Evolutionary conservation across 202 grass and related monocot species (phyloP), one percentile per base, ranked within the genome.

Genomic region (Schoenoplectus tabernaemontani): DNA sequence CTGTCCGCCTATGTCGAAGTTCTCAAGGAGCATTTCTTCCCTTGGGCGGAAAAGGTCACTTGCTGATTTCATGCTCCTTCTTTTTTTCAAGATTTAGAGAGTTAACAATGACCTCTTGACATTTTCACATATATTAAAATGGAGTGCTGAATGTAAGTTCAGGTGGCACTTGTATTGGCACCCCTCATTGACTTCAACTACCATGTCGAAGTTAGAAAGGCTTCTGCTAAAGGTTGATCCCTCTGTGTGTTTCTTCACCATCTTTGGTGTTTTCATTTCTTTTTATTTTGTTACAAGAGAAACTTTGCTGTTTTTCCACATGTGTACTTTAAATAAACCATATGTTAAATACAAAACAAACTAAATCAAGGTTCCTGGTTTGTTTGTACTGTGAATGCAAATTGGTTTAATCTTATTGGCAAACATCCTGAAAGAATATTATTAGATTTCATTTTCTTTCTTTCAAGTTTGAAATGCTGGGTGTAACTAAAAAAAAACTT

Each of bases 181-280:
- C 93, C 93, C 79, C 91, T 97, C 34, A 84, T 97, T 76, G 91
- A 91, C 82, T 97, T 93, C 63, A 93, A 93, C 86, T 88, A 91
- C 77, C 84, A 97, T 59, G 91, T 91, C 56, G 93, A 97, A 89
- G 91, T 97, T 77, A 91, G 85, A 81, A 93, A 90, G 77, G 87
- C 86, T 87, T 87, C 87, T 81, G 82, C 93, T 82, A 83, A 84
- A 87, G 93, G 93, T 97, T 80, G 63, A 28, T 74, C 76, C 76
- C 9, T 83, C 43, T 62, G 32, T 63, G 57, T 62, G 15, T 48
- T 32, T 37, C 9, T 46, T 70, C 15, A 16, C 69, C 46, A 50
- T 51, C 24, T 30, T 12, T 51, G 23, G 6, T 48, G 13, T 73
- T 32, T 3, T 23, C 20, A 7, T 73, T 70, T 28, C 4, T 13